Base-by-base conservation (phyloP, 2,329 filamentous ascomycete species). In the Trichophyton rubrum region DNA sequence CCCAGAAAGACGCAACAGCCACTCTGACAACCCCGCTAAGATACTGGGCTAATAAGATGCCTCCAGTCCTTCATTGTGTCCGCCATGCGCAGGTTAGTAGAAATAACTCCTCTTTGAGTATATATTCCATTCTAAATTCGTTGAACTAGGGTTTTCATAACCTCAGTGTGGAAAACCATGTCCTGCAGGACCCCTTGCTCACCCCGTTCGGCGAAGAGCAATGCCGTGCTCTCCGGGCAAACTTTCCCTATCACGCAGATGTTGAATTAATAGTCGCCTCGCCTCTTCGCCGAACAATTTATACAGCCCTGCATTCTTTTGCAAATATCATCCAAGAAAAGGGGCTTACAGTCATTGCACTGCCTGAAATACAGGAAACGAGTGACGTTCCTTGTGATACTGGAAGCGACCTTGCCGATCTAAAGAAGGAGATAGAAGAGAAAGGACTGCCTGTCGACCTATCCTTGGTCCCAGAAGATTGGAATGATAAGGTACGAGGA, bases 321-420 rank as follows among this genome's bases (percentile, higher is more conserved):
- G 80, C 79, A 17, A 77, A 82, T 0, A 78, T 76, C 0, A 78
- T 83, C 58, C 68, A 77, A 22, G 67, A 74, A 60, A 72, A 71
- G 13, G 74, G 76, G 2, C 70, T 80, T 60, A 80, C 76, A 49
- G 71, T 95, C 58, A 74, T 87, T 27, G 84, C 85, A 1, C 75
- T 93, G 11, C 89, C 89, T 0, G 83, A 88, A 64, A 75, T 89
- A 3, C 91, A 96, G 73, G 91, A 96, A 73, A 85, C 89, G 0
- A 86, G 84, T 3, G 80, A 85, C 59, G 76, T 85, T 33, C 85
- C 88, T 0, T 91, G 89, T 72, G 90, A 96, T 70, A 85, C 82
- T 1, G 91, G 91, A 1, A 85, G 81, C 40, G 73, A 80, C 1
- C 73, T 78, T 2, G 73, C 74, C 0, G 78, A 77, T 58, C 74